These are phyloP conservation scores for Diaporthe sp. DNA, from an alignment of 2,329 filamentous ascomycete genomes.

Conservation along the genomic window DNA sequence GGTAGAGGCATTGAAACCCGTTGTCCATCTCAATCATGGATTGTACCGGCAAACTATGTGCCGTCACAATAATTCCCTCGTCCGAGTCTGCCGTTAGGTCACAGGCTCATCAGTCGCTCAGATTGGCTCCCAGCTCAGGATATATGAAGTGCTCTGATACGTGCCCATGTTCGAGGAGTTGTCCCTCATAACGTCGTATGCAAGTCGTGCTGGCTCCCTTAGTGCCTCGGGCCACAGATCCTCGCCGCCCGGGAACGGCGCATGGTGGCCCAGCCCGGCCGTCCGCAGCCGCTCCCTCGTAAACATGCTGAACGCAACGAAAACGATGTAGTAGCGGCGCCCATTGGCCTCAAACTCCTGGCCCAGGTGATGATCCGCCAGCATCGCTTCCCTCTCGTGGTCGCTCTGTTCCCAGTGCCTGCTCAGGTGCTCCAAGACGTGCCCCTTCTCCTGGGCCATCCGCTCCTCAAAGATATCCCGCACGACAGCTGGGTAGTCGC, in stretches of 20 bases:
- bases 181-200: background rate
- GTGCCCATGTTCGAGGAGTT: background rate
- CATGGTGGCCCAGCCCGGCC: background rate
- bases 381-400: background rate
- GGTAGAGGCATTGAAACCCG: too few species aligned
- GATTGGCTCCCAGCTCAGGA: conserved; percentile 24
- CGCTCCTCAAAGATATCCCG: background rate
- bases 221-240: background rate
- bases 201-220: background rate
- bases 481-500: conserved; percentile 1
- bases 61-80: too few species aligned
- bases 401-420: background rate
- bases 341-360: conserved; percentile 25
- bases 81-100: background rate
- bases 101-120: background rate
- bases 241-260: background rate
- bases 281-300: background rate
- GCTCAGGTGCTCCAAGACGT: background rate
- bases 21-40: too few species aligned
- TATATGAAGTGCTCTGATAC: background rate
- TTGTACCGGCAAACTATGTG: too few species aligned
- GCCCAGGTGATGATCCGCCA: background rate
- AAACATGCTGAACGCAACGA: background rate
- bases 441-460: background rate
- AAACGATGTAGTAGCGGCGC: conserved; percentile 10